Percentiles rank a stretch among this genome's conserved stretches.
These are phyloP conservation scores for Daldinia bambusicola DNA, from an alignment of 495 filamentous ascomycete species.

Conservation along the genomic window DNA sequence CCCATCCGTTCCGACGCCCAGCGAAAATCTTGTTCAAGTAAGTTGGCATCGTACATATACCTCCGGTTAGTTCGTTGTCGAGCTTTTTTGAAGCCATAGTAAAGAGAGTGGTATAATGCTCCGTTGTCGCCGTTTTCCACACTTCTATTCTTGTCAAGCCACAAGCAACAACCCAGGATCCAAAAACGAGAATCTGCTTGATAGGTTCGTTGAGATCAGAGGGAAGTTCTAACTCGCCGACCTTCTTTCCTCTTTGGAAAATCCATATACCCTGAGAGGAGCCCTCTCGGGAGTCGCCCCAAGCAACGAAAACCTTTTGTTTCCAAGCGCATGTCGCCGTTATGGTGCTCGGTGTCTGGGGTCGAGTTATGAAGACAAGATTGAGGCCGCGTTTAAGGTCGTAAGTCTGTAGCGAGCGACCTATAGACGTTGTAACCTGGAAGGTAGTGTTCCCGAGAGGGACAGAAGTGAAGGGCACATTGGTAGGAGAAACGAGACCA, in stretches of 20 bases:
- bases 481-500: slow-evolving; percentile 89
- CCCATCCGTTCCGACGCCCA: slow-evolving; percentile 83
- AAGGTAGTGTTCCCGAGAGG: slow-evolving; percentile 93
- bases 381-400: slow-evolving; percentile 89
- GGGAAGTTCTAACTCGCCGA: slow-evolving; percentile 76
- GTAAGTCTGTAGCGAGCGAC: slow-evolving; percentile 90
- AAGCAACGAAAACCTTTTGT: slow-evolving; percentile 86
- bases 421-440: slow-evolving; percentile 95
- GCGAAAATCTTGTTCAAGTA: slow-evolving; percentile 96
- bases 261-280: slow-evolving; percentile 82
- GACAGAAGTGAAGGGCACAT: slow-evolving; percentile 86
- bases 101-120: slow-evolving; percentile 87
- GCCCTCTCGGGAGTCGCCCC: slow-evolving; percentile 66
- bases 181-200: slow-evolving; percentile 81
- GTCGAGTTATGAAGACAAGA: slow-evolving; percentile 89
- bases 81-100: slow-evolving; percentile 58
- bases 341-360: slow-evolving; percentile 84
- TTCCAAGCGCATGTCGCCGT: slow-evolving; percentile 91
- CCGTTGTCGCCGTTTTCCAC: slow-evolving; percentile 84
- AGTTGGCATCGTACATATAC: slow-evolving; percentile 85
- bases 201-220: slow-evolving; percentile 71
- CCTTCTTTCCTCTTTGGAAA: slow-evolving; percentile 91
- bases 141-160: slow-evolving; percentile 80
- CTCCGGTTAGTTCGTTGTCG: slow-evolving; percentile 72
- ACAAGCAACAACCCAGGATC: slow-evolving; percentile 89